Base-by-base conservation (phyloP, 2,329 filamentous ascomycete species). In the Calonectria ilicicola region DNA sequence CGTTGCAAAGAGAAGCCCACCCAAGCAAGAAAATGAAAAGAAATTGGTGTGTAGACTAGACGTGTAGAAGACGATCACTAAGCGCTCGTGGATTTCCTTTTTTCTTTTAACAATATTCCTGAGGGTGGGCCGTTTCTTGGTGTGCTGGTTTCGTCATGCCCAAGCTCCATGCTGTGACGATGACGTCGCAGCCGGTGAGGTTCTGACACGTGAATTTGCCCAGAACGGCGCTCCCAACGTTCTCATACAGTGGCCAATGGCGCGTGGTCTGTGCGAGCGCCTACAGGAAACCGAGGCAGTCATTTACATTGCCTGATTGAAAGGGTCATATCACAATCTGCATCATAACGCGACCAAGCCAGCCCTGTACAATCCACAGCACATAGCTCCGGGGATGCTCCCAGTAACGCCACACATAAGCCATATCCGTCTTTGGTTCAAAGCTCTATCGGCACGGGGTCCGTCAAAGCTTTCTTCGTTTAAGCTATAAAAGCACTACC, bases 201-300 rank as follows among this genome's bases (percentile, higher is more conserved):
- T 42, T 74, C 73, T 70, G 77, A 74, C 78, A 80, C 76, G 78
- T 80, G 78, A 80, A 80, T 70, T 79, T 73, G 73, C 76, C 68
- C 67, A 67, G 64, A 29, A 65, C 47, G 40, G 65, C 29, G 29
- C 65, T 38, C 64, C 27, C 67, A 58, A 60, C 51, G 47, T 29
- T 21, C 21, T 21, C 19, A 32, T 23, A 26, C 46, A 53, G 46
- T 32, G 38, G 35, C 44, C 46, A 35, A 40, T 56, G 35, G 12
- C 19, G 26, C 29, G 15, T 70, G 71, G 67, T 60, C 71, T 65
- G 71, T 70, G 71, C 67, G 17, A 26, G n/a, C 26, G 17, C 8
- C 53, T 29, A 12, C 32, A 40, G 32, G 15, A 29, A 60, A 56
- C 67, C 71, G 69, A 68, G 71, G 70, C 32, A 71, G 51, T 14